A percentile compares a stretch with the other conserved stretches of the same genome.
These are phyloP conservation scores for Hyparrhenia diplandra DNA, from an alignment of 176 grass and related monocot genomes.

Conservation along the genomic window DNA sequence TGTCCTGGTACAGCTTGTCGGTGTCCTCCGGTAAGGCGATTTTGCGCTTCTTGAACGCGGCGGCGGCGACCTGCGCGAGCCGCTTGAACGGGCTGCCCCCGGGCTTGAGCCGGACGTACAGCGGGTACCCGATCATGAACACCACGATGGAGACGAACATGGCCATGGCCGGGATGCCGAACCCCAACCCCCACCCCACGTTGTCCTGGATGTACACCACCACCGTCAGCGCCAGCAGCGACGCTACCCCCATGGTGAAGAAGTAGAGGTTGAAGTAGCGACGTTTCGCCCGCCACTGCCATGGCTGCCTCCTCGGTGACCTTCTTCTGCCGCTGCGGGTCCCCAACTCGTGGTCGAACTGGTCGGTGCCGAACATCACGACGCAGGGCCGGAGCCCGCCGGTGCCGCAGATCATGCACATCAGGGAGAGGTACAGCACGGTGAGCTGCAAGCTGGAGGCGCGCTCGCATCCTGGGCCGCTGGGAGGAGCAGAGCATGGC, in stretches of 20 bases:
- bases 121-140: constrained; percentile 38
- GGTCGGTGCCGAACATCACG: constrained; percentile 59
- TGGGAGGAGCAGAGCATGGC: neutral
- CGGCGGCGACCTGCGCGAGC: constrained; percentile 35
- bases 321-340: too few species aligned
- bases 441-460: constrained; percentile 39
- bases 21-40: constrained; percentile 37
- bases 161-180: constrained; percentile 48
- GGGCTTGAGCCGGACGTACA: constrained; percentile 43
- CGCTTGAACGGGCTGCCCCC: constrained; percentile 57
- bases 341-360: neutral
- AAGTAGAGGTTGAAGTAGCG: constrained; percentile 85
- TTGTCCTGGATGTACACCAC: constrained; percentile 77
- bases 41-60: constrained; percentile 44
- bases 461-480: constrained; percentile 11
- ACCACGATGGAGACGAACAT: constrained; percentile 53
- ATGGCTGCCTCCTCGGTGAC: neutral
- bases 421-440: constrained; percentile 45
- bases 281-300: constrained; percentile 33
- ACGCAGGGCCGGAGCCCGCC: constrained; percentile 76
- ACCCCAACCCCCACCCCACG: constrained; percentile 54
- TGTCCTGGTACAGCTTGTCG: constrained; percentile 54
- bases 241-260: constrained; percentile 40
- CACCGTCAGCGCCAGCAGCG: constrained; percentile 49
- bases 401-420: constrained; percentile 48